phyloP scores from a whole-genome alignment of 192 early-diverging fungal genomes.

The Entomortierella beljakovae region DNA sequence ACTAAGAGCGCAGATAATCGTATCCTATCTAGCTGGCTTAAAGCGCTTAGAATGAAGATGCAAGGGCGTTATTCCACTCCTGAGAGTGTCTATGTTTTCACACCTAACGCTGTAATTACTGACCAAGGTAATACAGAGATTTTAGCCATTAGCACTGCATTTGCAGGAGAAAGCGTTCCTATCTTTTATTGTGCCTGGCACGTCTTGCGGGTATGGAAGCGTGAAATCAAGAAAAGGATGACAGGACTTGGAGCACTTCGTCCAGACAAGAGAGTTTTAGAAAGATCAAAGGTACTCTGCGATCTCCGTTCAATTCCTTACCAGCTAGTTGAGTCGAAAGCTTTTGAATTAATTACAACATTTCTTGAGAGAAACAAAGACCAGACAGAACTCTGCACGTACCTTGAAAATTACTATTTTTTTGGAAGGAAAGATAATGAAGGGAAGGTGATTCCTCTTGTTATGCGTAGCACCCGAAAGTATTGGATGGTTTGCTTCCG shows the following conservation, averaged over 20 bases:
- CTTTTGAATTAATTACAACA: neutral
- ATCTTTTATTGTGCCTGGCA: conserved; percentile 17
- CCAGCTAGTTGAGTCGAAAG: neutral
- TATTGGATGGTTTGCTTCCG: conserved; percentile 12
- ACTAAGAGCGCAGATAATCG: conserved; percentile 1
- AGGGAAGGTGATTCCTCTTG: neutral
- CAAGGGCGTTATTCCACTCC: conserved; percentile 1
- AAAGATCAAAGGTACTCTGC: neutral
- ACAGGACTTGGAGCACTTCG: neutral
- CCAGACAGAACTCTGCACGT: neutral
- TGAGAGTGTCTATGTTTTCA: conserved; percentile 1
- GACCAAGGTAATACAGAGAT: conserved; percentile 13
- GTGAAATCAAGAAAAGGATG: conserved; percentile 15
- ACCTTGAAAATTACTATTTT: conserved; percentile 6
- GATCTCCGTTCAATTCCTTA: neutral
- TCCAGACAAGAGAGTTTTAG: neutral
- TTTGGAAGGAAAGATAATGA: neutral
- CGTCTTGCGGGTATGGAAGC: conserved; percentile 13
- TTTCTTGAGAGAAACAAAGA: neutral
- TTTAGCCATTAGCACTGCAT: conserved; percentile 5
- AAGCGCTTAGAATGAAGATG: conserved; percentile 7
- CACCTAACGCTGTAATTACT: conserved; percentile 15
- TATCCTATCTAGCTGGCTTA: conserved; percentile 8
- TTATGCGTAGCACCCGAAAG: neutral
- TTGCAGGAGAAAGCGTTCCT: neutral